Conservation (phyloP, 1,139 yeast species). For the Kodamaea arcana region DNA sequence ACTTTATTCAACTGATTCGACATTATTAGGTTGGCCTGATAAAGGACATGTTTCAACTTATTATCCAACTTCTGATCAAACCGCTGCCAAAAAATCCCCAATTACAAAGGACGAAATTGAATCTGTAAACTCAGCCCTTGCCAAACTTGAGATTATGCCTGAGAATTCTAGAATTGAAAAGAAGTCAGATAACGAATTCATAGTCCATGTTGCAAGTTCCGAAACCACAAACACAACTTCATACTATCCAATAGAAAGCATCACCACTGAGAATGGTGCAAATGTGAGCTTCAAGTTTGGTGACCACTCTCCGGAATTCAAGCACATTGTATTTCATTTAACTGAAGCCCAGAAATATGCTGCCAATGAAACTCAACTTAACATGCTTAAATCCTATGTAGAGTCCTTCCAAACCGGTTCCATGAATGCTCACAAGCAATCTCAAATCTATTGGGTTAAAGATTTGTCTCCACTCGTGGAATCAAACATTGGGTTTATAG, state of each 20-base stretch:
- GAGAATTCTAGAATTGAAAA: slow-evolving; percentile 77
- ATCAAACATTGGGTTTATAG: slow-evolving; percentile 85
- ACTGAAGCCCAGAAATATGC: slow-evolving; percentile 55
- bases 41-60: slow-evolving; percentile 73
- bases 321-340: slow-evolving; percentile 52
- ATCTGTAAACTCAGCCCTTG: slow-evolving; percentile 59
- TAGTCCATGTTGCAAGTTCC: slow-evolving; percentile 62
- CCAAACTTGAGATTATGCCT: slow-evolving; percentile 63
- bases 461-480: slow-evolving; percentile 82
- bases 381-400: slow-evolving; percentile 62
- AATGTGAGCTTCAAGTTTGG: slow-evolving; percentile 62
- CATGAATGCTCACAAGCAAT: slow-evolving; percentile 77
- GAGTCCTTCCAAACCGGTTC: slow-evolving; percentile 77
- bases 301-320: slow-evolving; percentile 67
- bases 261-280: slow-evolving; percentile 26
- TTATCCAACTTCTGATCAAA: slow-evolving; percentile 49
- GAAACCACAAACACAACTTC: slow-evolving; percentile 39
- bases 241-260: slow-evolving; percentile 31
- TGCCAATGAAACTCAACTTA: slow-evolving; percentile 67
- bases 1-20: slow-evolving; percentile 48
- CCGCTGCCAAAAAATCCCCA: too few species aligned
- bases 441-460: slow-evolving; percentile 85
- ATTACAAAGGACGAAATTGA: slow-evolving; percentile 61
- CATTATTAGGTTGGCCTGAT: slow-evolving; percentile 73
- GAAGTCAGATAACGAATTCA: slow-evolving; percentile 37